Evolutionary conservation across 192 early-diverging fungal species (phyloP).

Genomic region (Linnemannia zychae): DNA sequence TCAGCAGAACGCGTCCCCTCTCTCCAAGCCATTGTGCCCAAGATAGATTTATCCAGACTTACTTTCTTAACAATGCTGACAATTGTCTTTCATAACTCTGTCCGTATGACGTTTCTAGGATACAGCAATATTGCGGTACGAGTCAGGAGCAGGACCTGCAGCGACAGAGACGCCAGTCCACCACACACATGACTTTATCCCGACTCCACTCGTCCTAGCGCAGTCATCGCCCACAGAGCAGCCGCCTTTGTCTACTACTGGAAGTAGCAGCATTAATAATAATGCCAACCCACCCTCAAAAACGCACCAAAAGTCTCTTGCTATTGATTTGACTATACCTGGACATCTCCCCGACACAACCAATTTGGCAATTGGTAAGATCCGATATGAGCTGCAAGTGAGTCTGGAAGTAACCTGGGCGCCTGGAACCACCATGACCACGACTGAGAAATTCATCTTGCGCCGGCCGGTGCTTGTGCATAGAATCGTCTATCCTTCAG

Average conservation of each 20-base stretch:
- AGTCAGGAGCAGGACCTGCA: conserved; percentile 12
- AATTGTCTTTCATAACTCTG: not conserved
- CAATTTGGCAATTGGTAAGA: conserved; percentile 34
- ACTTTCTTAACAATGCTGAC: not conserved
- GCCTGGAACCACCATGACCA: conserved; percentile 20
- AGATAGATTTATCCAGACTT: too few species aligned
- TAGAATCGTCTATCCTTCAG: conserved; percentile 46
- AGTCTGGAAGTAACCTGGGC: conserved; percentile 36
- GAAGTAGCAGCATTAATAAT: not conserved
- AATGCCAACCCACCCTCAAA: not conserved
- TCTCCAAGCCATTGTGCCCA: too few species aligned
- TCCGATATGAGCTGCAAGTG: conserved; percentile 51
- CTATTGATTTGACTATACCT: conserved; percentile 44
- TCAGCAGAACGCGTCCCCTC: not conserved
- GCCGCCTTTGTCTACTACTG: not conserved
- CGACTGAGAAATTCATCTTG: conserved; percentile 31
- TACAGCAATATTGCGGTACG: conserved; percentile 48
- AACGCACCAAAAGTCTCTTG: conserved; percentile 40
- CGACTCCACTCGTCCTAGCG: conserved; percentile 35
- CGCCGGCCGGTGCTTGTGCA: conserved; percentile 38
- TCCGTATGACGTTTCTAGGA: conserved; percentile 17
- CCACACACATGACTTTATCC: conserved; percentile 49
- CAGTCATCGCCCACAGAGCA: not conserved
- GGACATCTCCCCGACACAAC: conserved; percentile 47
- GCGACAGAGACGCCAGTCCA: conserved; percentile 50